Base-by-base conservation (phyloP, 495 filamentous ascomycete species). In the Lineolata rhizophorae region DNA sequence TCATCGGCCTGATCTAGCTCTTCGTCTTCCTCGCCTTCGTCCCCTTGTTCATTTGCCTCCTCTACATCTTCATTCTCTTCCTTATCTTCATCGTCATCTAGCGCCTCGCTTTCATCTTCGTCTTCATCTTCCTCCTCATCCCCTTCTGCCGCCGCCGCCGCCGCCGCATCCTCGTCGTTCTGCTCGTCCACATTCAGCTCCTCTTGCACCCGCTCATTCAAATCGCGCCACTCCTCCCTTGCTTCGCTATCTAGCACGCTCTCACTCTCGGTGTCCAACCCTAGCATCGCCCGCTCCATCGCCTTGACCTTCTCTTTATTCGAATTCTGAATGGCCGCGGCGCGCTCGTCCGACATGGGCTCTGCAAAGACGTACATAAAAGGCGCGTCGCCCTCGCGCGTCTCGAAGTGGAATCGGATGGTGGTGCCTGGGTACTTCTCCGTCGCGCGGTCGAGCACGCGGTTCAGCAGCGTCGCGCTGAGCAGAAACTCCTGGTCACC, bases 311-410 rank as follows among this genome's bases (percentile, higher is more conserved):
- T 56, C 8, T 52, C 62, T 27, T 61, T 57, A 65, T 71, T 20
- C 57, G 59, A 4, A 52, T 8, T 60, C 52, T 97, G 90, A 26
- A 93, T 79, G 6, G 57, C 50, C 10, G 76, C 54, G 22, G 90
- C 76, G 29, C 78, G 57, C 5, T 67, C 61, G 10, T 74, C 62
- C 0, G 67, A 65, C 12, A 94, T 71, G 5, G 87, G 85, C 52
- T 91, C 74, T 17, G 72, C 82, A 43, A 91, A 83, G 17, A 93
- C 65, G 43, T 82, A 78, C 80, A 94, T 93, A 43, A 69, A 76
- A 0, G 74, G 70, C 0, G 56, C 53, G 16, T 43, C 25, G 3
- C 50, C 50, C 4, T 66, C 62, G 12, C 76, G 61, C 0, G 83
- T 77, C 52, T 99, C 84, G 39, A 99, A 80, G 47, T 83, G 75